These are phyloP conservation scores for Eutrema yunnanense DNA, from an alignment of 345 rosid species.

Conservation along the genomic window DNA sequence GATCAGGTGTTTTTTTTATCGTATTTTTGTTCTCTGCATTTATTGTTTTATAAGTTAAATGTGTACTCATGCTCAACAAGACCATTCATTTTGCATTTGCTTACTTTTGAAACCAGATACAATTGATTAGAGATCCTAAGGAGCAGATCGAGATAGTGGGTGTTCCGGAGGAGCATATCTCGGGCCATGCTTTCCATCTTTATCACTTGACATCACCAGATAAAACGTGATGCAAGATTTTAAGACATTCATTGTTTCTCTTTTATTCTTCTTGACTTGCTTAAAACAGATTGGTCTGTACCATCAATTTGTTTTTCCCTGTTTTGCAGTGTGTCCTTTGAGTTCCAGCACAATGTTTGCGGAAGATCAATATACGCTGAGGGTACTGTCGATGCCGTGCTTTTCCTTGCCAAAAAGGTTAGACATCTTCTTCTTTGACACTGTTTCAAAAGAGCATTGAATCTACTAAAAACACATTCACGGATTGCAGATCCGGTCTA, in stretches of 20 bases:
- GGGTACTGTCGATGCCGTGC: slow-evolving; percentile 78
- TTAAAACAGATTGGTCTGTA: neutral
- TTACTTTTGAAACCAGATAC: slow-evolving; percentile 41
- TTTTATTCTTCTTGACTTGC: neutral
- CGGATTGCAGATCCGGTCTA: slow-evolving; percentile 44
- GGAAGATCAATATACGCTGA: slow-evolving; percentile 90
- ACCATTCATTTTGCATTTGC: neutral
- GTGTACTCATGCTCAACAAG: neutral
- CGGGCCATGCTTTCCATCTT: slow-evolving; percentile 88
- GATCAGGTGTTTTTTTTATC: slow-evolving; percentile 41
- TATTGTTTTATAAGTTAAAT: neutral
- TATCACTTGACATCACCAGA: slow-evolving; percentile 84
- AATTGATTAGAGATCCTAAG: slow-evolving; percentile 72
- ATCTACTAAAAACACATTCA: neutral
- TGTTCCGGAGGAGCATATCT: slow-evolving; percentile 70
- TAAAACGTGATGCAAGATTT: slow-evolving; percentile 49
- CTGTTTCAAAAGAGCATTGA: neutral
- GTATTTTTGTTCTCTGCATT: neutral
- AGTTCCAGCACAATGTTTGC: slow-evolving; percentile 94
- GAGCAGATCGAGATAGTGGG: slow-evolving; percentile 76
- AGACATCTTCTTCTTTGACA: neutral
- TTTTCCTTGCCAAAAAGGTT: slow-evolving; percentile 87
- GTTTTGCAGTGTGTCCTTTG: slow-evolving; percentile 72
- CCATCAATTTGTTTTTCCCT: neutral
- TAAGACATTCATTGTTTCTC: neutral